These are phyloP conservation scores for Xerocomus minutiporus DNA, from an alignment of 1,284 basidiomycete genomes.

Conservation along the genomic window DNA sequence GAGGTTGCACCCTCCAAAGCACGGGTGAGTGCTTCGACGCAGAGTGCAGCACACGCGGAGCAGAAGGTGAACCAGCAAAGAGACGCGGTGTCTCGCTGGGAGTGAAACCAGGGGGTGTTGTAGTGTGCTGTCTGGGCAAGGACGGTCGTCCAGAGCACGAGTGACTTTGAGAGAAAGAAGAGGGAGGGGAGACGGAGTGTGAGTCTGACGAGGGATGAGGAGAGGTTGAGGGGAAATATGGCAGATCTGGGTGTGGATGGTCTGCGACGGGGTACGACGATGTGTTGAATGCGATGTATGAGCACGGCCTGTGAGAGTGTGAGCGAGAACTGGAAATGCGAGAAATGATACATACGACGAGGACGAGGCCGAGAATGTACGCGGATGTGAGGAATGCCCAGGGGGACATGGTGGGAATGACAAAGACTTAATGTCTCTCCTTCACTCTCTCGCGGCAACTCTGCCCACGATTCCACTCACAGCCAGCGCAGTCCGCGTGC, in stretches of 20 bases:
- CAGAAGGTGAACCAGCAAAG: constrained; percentile 71
- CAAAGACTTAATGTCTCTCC: constrained; percentile 14
- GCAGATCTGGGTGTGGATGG: constrained; percentile 5
- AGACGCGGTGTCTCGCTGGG: constrained; percentile 51
- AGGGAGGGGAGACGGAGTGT: constrained; percentile 58
- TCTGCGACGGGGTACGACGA: constrained; percentile 55
- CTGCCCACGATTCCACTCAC: constrained; percentile 19
- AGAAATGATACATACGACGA: constrained; percentile 24
- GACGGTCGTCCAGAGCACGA: constrained; percentile 53
- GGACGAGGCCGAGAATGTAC: constrained; percentile 59
- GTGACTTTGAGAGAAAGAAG: constrained; percentile 51
- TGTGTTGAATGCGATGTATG: constrained; percentile 69
- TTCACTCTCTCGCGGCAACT: background rate
- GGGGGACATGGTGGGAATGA: constrained; percentile 40
- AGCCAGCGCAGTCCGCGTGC: constrained; percentile 35
- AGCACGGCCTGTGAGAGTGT: constrained; percentile 51
- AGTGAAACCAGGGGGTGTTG: constrained; percentile 35
- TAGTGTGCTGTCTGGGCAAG: constrained; percentile 49
- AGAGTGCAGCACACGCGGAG: constrained; percentile 59
- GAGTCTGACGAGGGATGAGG: constrained; percentile 53
- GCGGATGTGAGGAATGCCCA: constrained; percentile 68
- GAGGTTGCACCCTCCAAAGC: constrained; percentile 59
- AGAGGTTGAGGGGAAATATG: constrained; percentile 60
- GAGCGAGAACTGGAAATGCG: constrained; percentile 1
- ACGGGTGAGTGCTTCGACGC: constrained; percentile 59